Evolutionary conservation across 2,329 filamentous ascomycete species (phyloP), one percentile per base, ranked within the genome.

Genomic region (Westerdykella sp.): DNA sequence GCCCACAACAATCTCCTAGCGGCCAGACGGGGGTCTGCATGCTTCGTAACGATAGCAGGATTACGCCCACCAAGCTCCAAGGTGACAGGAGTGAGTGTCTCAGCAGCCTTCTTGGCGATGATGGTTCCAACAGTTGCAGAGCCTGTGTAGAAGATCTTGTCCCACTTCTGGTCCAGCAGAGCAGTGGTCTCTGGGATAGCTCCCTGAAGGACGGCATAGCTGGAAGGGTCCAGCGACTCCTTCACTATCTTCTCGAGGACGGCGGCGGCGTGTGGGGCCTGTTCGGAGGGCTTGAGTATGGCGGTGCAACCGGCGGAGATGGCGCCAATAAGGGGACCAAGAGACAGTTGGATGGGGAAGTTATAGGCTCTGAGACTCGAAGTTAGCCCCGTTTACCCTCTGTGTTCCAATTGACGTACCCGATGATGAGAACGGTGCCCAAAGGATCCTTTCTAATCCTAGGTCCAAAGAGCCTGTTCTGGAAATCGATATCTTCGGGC

Each of bases 131-230:
- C 88, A 22, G 65, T 72, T 41, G 78, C 77, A 57, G 81, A 83
- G 42, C 93, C 93, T 1, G 93, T 98, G 73, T 95, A 98, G 74
- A 93, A 90, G 60, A 98, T 94, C 78, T 96, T 97, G 72, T 94
- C 90, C 84, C 90, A 98, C 67, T 91, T 91, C 72, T 89, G 80
- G 45, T 91, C 81, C 28, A 98, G 77, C 36, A 97, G 72, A 11
- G 81, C 82, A 37, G 85, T 87, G 4, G 85, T 89, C 73, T 95
- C 88, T 11, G 83, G 76, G 15, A 95, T 70, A 22, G 74, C 82
- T 47, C 93, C 93, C 64, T 96, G 93, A 53, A 96, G 74, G 45
- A 88, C 79, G 30, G 74, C 72, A 69, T 88, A 96, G 55, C 82
- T 83, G 13, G 80, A 78, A 1, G 81, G 79, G 63, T 97, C 93